Conservation (phyloP, 2,329 filamentous ascomycete genomes). For the Beauveria sp. region DNA sequence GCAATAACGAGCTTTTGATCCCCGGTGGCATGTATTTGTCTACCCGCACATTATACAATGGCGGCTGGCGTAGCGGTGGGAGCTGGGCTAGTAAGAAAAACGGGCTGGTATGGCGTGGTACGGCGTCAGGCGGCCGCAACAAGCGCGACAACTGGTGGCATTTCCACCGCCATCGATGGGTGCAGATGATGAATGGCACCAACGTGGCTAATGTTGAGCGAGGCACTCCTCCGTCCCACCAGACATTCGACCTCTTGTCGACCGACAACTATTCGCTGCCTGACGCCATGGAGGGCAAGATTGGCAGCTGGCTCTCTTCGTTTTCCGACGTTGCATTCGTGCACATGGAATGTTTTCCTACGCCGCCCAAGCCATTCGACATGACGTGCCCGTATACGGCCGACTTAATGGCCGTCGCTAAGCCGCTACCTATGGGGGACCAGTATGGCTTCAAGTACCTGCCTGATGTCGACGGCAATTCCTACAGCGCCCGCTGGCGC, state of each 20-base stretch:
- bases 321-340: conserved; percentile 23
- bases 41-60: conserved; percentile 43
- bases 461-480: conserved; percentile 31
- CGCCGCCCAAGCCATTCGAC: not conserved
- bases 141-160: conserved; percentile 45
- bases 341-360: conserved; percentile 17
- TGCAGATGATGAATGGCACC: conserved; percentile 51
- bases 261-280: not conserved
- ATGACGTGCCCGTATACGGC: not conserved
- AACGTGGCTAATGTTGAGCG: conserved; percentile 30
- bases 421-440: conserved; percentile 22
- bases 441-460: conserved; percentile 40
- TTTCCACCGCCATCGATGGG: conserved; percentile 51
- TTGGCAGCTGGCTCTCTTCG: conserved; percentile 20
- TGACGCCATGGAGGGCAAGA: not conserved
- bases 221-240: not conserved
- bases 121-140: conserved; percentile 44
- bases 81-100: conserved; percentile 44
- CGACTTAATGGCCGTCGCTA: conserved; percentile 8
- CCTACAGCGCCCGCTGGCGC: conserved; percentile 30
- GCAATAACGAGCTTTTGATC: conserved; percentile 55
- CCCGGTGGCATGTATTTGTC: conserved; percentile 53
- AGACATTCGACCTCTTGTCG: not conserved
- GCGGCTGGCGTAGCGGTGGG: conserved; percentile 38
- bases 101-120: conserved; percentile 48